A percentile compares a stretch with the other conserved stretches of the same genome.
phyloP scores from a whole-genome alignment of 805 yeast genomes.

The Teunomyces funiuensis region DNA sequence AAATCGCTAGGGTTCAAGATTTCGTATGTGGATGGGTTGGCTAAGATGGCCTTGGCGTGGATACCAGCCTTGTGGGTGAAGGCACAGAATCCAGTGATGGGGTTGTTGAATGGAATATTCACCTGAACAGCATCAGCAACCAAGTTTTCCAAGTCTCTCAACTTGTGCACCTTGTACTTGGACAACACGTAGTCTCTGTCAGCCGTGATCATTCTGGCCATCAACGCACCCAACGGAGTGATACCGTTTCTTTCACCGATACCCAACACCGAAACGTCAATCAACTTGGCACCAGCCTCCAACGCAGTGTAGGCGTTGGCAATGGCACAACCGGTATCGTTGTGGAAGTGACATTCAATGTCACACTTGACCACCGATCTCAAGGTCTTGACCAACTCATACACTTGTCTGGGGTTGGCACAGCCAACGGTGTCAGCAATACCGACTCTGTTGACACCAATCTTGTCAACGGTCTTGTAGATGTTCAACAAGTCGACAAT shows the following conservation, averaged over 20 bases:
- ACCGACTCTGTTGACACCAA: conserved; percentile 63
- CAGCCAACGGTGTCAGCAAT: conserved; percentile 66
- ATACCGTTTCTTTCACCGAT: conserved; percentile 66
- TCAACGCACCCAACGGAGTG: conserved; percentile 60
- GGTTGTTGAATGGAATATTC: conserved; percentile 61
- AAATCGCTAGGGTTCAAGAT: conserved; percentile 58
- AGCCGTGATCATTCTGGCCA: conserved; percentile 65
- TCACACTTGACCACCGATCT: conserved; percentile 59
- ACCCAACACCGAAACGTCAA: conserved; percentile 59
- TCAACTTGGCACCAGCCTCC: conserved; percentile 61
- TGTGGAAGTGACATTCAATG: conserved; percentile 62
- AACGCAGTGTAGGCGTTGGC: conserved; percentile 64
- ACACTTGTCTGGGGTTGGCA: conserved; percentile 64
- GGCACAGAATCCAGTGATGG: conserved; percentile 64
- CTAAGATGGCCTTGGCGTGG: conserved; percentile 61
- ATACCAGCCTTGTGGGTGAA: conserved; percentile 66
- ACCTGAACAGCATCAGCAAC: conserved; percentile 61
- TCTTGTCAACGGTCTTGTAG: conserved; percentile 60
- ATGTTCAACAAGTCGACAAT: conserved; percentile 59
- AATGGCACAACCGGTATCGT: conserved; percentile 64
- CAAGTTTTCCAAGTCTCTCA: conserved; percentile 57
- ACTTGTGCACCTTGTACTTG: conserved; percentile 54
- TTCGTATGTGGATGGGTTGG: conserved; percentile 64
- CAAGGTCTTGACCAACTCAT: conserved; percentile 57
- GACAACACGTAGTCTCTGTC: conserved; percentile 59